These are phyloP conservation scores for Areca catechu DNA, from an alignment of 176 grass and related monocot species.

Conservation along the genomic window DNA sequence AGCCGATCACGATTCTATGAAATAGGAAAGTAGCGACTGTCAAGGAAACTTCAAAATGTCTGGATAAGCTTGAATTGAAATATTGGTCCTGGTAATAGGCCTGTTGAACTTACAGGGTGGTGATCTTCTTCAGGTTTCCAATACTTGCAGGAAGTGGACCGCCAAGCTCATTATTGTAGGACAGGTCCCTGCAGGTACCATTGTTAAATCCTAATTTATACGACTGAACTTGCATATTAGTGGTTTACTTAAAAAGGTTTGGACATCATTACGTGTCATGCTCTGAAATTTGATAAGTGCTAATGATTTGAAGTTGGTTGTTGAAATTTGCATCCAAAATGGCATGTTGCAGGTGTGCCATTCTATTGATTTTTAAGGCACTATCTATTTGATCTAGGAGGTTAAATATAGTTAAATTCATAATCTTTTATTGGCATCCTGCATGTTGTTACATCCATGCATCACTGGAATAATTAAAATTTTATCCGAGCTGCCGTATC, in stretches of 20 bases:
- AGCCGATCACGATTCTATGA: constrained; percentile 64
- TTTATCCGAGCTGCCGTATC: not conserved
- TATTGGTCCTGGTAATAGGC: not conserved
- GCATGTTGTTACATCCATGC: too few relatives aligned
- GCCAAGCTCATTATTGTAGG: constrained; percentile 50
- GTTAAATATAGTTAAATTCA: not conserved
- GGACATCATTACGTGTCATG: too few relatives aligned
- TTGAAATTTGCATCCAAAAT: too few relatives aligned
- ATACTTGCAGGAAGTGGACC: constrained; percentile 52
- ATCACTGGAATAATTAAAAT: not conserved
- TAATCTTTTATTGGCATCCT: too few relatives aligned
- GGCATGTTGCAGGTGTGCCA: too few relatives aligned
- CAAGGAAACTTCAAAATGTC: too few relatives aligned
- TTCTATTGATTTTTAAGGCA: not conserved
- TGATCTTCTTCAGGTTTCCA: constrained; percentile 70
- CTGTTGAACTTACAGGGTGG: constrained; percentile 45
- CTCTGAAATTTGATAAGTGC: too few relatives aligned
- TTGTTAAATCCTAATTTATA: not conserved
- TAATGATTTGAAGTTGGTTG: too few relatives aligned
- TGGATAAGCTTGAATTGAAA: not conserved
- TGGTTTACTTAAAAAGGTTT: too few relatives aligned
- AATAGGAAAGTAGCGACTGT: not conserved
- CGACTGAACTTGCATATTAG: not conserved
- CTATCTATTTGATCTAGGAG: not conserved
- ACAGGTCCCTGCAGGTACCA: constrained; percentile 52